A percentile compares a stretch with the other conserved stretches of the same genome.
Conservation (phyloP, 2,329 filamentous ascomycete genomes). For the Monosporascus sp. region DNA sequence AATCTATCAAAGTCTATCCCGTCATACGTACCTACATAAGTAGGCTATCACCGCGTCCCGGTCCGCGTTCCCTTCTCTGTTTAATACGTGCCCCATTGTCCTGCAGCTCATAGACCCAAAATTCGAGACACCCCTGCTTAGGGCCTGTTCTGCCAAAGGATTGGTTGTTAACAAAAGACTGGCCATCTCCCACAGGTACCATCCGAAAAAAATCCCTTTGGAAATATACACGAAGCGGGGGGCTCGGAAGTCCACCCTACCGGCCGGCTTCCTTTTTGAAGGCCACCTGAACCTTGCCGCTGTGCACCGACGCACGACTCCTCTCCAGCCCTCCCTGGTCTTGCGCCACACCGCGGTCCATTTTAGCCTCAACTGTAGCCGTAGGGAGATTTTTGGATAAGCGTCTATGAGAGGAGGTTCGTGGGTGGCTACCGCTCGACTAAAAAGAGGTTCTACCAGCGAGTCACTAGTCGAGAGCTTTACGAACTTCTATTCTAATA, state of each 20-base stretch:
- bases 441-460: neutral
- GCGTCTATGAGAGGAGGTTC: neutral
- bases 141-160: slow-evolving; percentile 11
- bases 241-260: slow-evolving; percentile 6
- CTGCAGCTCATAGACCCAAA: slow-evolving; percentile 13
- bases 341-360: slow-evolving; percentile 15
- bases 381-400: neutral
- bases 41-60: neutral
- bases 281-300: slow-evolving; percentile 10
- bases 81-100: slow-evolving; percentile 9
- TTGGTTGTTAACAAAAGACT: slow-evolving; percentile 11
- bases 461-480: slow-evolving; percentile 1
- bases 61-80: neutral
- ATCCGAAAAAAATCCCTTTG: slow-evolving; percentile 1
- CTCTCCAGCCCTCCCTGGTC: slow-evolving; percentile 11
- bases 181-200: slow-evolving; percentile 9
- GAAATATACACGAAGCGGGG: slow-evolving; percentile 13
- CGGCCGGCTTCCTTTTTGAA: slow-evolving; percentile 12
- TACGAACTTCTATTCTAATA: neutral
- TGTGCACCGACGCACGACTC: slow-evolving; percentile 10
- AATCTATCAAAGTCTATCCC: neutral
- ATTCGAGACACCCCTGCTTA: slow-evolving; percentile 12
- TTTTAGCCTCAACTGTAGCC: slow-evolving; percentile 7
- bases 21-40: no score
- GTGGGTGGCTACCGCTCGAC: neutral